Base-by-base conservation (phyloP, 1,284 basidiomycete species). In the Afroboletus lepidellus region DNA sequence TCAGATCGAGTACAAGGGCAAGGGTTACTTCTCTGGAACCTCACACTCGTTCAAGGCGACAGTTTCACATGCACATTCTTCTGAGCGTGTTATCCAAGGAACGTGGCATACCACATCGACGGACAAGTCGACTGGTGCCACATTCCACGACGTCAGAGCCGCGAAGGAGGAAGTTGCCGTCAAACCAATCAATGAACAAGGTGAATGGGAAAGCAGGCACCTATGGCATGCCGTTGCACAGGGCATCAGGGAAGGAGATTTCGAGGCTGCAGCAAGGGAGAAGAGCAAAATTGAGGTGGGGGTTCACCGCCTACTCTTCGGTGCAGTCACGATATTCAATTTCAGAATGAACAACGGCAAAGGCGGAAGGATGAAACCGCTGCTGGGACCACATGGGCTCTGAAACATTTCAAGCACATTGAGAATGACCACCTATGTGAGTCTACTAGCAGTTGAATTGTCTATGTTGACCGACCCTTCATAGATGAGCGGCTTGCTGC, bases 21-120 rank as follows among this genome's bases (percentile, higher is more conserved):
- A 93, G 65, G 96, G 92, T 32, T 98, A 95, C 76, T 94, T 98
- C 67, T 84, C 85, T 27, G 94, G 95, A 58, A 97, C 95, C 72
- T 84, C 92, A 3, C 96, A 99, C 74, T 80, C 85, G 11, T 97
- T 92, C 84, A 96, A 94, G 72, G 93, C 96, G 5, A 77, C 78
- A 13, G 70, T 96, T 30, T 72, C 78, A 2, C 70, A 77, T 20
- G 61, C 51, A 13, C 59, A 57, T 9, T 46, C 51, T 27, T 53
- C 61, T 18, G 61, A 63, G 36, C 79, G 84, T 67, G 77, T 85
- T 20, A 79, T 92, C 56, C 92, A 97, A 68, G 96, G 96, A 37
- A 84, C 87, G 41, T 99, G 96, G 96, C 85, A 92, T 59, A 82
- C 84, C 46, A 80, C 76, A 7, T 85, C 83, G 59, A 85, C 81